Percentiles rank a stretch among this genome's conserved stretches.
Evolutionary conservation across 345 rosid genomes (phyloP).

Genomic region (Excoecaria cochinchinensis): DNA sequence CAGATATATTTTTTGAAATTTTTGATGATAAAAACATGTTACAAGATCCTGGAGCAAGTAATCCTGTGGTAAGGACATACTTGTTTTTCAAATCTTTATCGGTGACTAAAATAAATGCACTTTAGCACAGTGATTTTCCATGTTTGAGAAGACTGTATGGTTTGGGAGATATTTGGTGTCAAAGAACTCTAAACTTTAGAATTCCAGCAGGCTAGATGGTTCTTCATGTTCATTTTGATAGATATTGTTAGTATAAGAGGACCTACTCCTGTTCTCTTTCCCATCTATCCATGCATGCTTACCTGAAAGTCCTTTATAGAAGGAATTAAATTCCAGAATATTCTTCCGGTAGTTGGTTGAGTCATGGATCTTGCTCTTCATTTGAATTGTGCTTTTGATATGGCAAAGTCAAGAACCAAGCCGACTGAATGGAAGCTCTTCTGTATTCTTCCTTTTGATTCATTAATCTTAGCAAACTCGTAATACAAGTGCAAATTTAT

Average conservation of each 20-base stretch:
- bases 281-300: no score
- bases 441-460: no score
- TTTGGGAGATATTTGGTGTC: background rate
- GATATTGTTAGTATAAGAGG: background rate
- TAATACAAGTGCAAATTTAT: background rate
- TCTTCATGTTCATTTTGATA: background rate
- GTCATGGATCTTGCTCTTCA: no score
- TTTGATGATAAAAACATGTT: constrained; percentile 70
- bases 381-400: no score
- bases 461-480: no score
- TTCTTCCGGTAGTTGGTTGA: no score
- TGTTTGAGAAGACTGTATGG: background rate
- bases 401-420: no score
- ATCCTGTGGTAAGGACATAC: constrained; percentile 76
- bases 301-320: no score
- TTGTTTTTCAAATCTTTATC: constrained; percentile 24
- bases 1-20: constrained; percentile 88
- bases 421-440: no score
- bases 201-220: background rate
- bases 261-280: no score
- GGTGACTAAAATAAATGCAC: background rate
- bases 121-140: background rate
- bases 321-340: no score
- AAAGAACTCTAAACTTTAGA: constrained; percentile 3
- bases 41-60: constrained; percentile 82